These are phyloP conservation scores for Gossypium arboreum DNA, from an alignment of 345 rosid species.

Conservation along the genomic window DNA sequence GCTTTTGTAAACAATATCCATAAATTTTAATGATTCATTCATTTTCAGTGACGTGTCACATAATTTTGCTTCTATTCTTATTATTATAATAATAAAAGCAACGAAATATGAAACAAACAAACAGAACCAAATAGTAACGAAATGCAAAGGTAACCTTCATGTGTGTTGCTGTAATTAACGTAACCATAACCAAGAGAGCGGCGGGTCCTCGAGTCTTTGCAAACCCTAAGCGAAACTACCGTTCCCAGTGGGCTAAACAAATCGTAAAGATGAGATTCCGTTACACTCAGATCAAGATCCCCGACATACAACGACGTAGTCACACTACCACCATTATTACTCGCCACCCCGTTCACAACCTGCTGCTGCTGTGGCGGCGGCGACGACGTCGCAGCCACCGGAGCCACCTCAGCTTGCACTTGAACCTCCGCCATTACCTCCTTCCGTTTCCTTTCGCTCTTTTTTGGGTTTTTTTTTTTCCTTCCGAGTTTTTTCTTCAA, in stretches of 20 bases:
- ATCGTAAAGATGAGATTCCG: conserved; percentile 70
- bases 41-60: background rate
- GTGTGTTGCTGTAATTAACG: conserved; percentile 66
- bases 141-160: conserved; percentile 49
- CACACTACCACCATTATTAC: conserved; percentile 23
- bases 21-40: background rate
- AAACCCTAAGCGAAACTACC: conserved; percentile 70
- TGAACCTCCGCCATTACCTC: conserved; percentile 36
- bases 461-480: background rate
- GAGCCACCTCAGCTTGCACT: conserved; percentile 24
- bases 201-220: conserved; percentile 62
- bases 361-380: conserved; percentile 9
- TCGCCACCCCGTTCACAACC: conserved; percentile 25
- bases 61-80: background rate
- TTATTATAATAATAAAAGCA: no score
- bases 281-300: conserved; percentile 62
- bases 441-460: background rate
- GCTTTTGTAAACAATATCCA: background rate
- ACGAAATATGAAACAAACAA: no score
- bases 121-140: background rate
- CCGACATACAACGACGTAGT: conserved; percentile 71
- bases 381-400: conserved; percentile 1
- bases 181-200: conserved; percentile 90
- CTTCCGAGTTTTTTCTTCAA: no score
- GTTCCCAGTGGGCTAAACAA: conserved; percentile 50